Base-by-base conservation (phyloP, 371 early-diverging fungal species). In the Basidiobolus meristosporus region DNA sequence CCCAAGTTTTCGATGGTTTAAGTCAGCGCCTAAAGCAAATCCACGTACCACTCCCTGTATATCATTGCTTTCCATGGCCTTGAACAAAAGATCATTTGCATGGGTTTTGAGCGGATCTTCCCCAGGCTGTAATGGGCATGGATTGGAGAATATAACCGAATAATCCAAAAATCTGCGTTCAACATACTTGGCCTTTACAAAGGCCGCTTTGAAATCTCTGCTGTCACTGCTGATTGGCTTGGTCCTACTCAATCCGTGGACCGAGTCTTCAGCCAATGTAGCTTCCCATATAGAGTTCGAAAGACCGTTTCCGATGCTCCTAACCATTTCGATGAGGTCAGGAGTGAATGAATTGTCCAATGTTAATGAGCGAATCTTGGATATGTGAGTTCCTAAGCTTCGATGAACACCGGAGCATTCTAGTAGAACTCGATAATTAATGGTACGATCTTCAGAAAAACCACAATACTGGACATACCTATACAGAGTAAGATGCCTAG, bases 331-430 rank as follows among this genome's bases (percentile, higher is more conserved):
- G 7, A 42, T 15, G 16, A 42, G 19, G 19, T 42, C 43, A 21
- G 43, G 43, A 7, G 43, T 42, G 28, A 42, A 42, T 2, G 43
- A 26, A 9, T 26, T 26, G 26, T 95, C 96, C 19, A 95, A 61
- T 4, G 69, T 73, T 21, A 90, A 57, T 0, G 89, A 88, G 36
- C 85, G 69, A 7, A 90, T 78, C 49, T 89, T 88, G 43, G 82
- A 79, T 12, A 90, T 69, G 41, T 90, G 88, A 1, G 86, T 81
- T 0, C 99, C 99, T 11, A 95, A 57, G 26, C 92, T 82, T 41
- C 99, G 73, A 52, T 99, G 98, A 28, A 87, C 73, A 12, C 98
- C 93, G 23, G 96, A 90, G 54, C 99, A 99, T 41, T 90, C 79
- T 36, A 97, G n/a, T n/a, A n/a, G n/a, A n/a, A n/a, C n/a, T n/a